A percentile compares a stretch with the other conserved stretches of the same genome.
Conservation (phyloP, 371 early-diverging fungal species). For the Blastocladiella emersonii region DNA sequence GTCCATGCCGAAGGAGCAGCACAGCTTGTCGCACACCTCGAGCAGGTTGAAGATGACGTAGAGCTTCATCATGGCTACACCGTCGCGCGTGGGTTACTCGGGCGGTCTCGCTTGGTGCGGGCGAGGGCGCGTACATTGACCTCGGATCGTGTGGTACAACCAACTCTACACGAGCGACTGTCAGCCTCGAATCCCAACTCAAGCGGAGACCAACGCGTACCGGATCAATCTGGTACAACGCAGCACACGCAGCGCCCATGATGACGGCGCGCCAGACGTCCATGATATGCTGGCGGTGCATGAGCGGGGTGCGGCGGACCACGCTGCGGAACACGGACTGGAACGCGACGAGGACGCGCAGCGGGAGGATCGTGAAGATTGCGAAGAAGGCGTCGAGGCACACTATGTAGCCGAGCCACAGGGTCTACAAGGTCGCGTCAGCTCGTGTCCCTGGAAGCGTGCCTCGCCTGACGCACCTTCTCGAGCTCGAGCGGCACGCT, state of each 20-base stretch:
- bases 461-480: conserved; percentile 10
- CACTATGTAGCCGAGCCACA: conserved; percentile 78
- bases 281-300: conserved; percentile 7
- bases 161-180: conserved; percentile 69
- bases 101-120: no score
- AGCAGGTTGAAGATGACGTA: conserved; percentile 92
- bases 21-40: conserved; percentile 85
- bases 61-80: conserved; percentile 68
- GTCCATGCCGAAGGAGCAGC: conserved; percentile 85
- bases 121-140: conserved; percentile 33
- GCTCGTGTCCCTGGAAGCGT: no score
- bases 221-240: conserved; percentile 40
- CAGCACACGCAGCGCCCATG: conserved; percentile 5
- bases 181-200: conserved; percentile 58
- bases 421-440: conserved; percentile 47
- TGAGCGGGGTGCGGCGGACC: conserved; percentile 13
- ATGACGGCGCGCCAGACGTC: conserved; percentile 8
- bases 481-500: conserved; percentile 45
- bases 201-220: conserved; percentile 60
- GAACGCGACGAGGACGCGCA: conserved; percentile 61
- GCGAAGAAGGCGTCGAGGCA: conserved; percentile 88
- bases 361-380: conserved; percentile 82
- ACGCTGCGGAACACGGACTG: conserved; percentile 4
- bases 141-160: conserved; percentile 87
- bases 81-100: no score